Base-by-base conservation (phyloP, 2,329 filamentous ascomycete species). In the Trichoderma pleuroti region DNA sequence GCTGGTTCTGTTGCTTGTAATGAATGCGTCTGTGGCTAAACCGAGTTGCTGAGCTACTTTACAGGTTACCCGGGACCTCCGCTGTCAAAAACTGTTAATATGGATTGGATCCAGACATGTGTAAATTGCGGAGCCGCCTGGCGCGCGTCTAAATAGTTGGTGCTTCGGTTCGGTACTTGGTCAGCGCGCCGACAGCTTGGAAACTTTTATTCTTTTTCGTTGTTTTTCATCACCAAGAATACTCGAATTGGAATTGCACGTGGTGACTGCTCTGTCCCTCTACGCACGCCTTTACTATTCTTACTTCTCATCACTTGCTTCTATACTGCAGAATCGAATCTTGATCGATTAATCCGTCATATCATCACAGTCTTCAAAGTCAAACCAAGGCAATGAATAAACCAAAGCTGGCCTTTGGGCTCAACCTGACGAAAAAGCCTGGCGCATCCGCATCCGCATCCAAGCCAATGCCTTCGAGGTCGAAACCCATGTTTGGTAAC, bases 361-460 rank as follows among this genome's bases (percentile, higher is more conserved):
- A 9, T 11, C 11, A 9, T 46, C 57, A 28, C 36, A 68, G 34
- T 14, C 18, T 49, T n/a, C 16, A 11, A 46, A 9, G 30, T 21
- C 46, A 36, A 36, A 18, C 30, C 46, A 46, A 24, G 18, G 56
- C 11, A 6, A 86, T 86, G 84, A 84, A 81, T 77, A 86, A 84
- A 72, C 82, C 83, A n/a, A 80, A 77, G 26, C 75, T 86, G 26
- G 82, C 84, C 49, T 85, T 85, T 74, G 90, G 90, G 64, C 84
- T 92, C 49, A 91, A 87, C 76, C 74, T 89, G 57, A 80, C 85
- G 63, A 90, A 89, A 76, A 92, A 91, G 78, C 77, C 84, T 2
- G 81, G 80, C 68, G 80, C 80, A 71, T 80, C 84, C 3, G 89
- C 87, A 75, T 80, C 85, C 68, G 80, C 80, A 71, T 80, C 84